Conservation (phyloP, 2,329 filamentous ascomycete species). For the Fusarium sp. region DNA sequence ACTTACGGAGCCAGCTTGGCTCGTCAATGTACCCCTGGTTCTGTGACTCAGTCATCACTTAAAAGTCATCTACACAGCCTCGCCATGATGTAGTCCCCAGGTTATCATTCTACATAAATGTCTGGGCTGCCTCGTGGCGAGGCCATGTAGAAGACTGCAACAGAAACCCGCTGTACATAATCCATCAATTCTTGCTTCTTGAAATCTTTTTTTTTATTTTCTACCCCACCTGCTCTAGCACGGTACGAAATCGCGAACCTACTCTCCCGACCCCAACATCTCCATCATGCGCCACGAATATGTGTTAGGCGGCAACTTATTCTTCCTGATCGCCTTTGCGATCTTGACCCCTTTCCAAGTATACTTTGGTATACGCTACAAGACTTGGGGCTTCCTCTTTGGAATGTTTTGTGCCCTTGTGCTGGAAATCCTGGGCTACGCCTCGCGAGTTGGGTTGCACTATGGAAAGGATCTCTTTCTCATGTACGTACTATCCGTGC, state of each 20-base stretch:
- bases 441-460: neutral
- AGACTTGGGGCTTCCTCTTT: neutral
- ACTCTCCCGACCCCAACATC: neutral
- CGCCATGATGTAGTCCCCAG: no score
- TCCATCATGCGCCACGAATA: conserved; percentile 4
- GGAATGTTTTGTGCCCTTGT: neutral
- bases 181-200: neutral
- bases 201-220: neutral
- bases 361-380: neutral
- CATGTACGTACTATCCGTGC: neutral
- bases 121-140: neutral
- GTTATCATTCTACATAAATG: no score
- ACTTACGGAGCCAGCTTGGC: neutral
- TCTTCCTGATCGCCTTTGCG: neutral
- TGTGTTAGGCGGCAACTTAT: neutral
- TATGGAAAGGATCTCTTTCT: conserved; percentile 2
- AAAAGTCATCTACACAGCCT: neutral
- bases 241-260: neutral
- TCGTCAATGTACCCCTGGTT: no score
- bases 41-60: neutral
- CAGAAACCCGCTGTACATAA: no score
- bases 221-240: neutral
- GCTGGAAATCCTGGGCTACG: neutral
- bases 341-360: neutral
- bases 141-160: no score